Base-by-base conservation (phyloP, 768 basidiomycete genomes). In the Hirschioporus abietinus region DNA sequence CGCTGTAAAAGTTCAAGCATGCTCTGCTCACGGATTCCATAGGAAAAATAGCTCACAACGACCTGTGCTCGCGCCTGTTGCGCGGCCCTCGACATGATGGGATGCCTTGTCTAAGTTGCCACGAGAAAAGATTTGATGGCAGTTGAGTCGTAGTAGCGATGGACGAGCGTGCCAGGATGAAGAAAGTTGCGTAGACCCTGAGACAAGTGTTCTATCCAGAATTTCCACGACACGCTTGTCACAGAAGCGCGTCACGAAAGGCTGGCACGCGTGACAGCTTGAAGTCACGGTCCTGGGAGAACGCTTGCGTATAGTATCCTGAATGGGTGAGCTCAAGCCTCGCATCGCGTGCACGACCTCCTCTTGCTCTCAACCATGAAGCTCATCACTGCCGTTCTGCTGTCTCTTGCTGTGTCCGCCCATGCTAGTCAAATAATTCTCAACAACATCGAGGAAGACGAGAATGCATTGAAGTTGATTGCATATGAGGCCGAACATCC, bases 21-120 rank as follows among this genome's bases (percentile, higher is more conserved):
- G 70, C 52, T 63, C 65, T 64, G 57, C 57, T 63, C 67, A 71
- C 71, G 63, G 70, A 70, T 18, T 58, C 36, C 57, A 62, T 27
- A 59, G 63, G 60, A 64, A 52, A 42, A 68, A 70, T 62, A 64
- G 84, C 89, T 69, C 76, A 93, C 92, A 73, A 94, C 91, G 70
- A 93, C 74, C 72, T 93, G 91, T 60, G 89, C 86, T 76, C 82
- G 86, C 62, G 85, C 84, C 74, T 85, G 86, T 59, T 76, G 74
- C 52, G 82, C 81, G 63, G 82, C 84, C 77, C 88, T 91, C 70
- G 92, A 91, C 91, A 92, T 92, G 70, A 63, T 65, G 60, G 5
- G 60, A 17, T 34, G 10, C 23, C 60, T 61, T 61, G 24, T 61
- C 23, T 17, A 61, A 25, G 60, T 61, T 25, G 59, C 26, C 59